Conservation (phyloP, 2,329 filamentous ascomycete genomes). For the Fusarium sp. region DNA sequence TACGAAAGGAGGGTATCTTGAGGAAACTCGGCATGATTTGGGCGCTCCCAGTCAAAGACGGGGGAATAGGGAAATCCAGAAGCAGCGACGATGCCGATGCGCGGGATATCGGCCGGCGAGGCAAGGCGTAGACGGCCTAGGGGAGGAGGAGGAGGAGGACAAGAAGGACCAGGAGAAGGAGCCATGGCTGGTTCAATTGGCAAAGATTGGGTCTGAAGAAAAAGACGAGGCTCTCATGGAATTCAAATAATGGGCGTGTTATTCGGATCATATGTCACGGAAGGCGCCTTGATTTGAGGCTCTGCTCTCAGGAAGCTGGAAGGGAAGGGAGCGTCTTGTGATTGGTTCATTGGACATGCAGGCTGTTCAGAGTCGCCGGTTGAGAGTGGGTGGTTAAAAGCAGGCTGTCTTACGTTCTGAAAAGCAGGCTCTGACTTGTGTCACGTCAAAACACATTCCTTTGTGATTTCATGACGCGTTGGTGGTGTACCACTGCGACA, state of each 20-base stretch:
- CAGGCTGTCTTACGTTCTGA: neutral
- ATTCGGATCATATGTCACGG: neutral
- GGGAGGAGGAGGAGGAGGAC: neutral
- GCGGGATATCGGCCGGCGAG: neutral
- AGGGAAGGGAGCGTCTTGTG: neutral
- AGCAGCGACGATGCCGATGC: slow-evolving; percentile 2
- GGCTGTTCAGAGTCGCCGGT: neutral
- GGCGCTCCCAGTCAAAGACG: slow-evolving; percentile 9
- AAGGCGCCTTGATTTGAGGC: neutral
- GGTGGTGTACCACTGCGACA: neutral
- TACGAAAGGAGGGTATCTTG: slow-evolving; percentile 5
- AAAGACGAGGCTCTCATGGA: neutral
- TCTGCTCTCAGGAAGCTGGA: neutral
- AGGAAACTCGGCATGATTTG: neutral
- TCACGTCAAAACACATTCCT: neutral
- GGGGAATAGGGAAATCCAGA: slow-evolving; percentile 3
- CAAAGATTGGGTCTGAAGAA: neutral
- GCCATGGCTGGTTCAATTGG: neutral
- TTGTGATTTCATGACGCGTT: neutral
- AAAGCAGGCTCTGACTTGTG: neutral
- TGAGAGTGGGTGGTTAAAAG: neutral
- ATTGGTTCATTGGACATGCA: neutral
- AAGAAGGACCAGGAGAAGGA: neutral
- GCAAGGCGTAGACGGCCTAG: neutral
- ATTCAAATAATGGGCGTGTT: neutral